Conservation (phyloP, 495 filamentous ascomycete species). For the Staphylotrichum longicolle region DNA sequence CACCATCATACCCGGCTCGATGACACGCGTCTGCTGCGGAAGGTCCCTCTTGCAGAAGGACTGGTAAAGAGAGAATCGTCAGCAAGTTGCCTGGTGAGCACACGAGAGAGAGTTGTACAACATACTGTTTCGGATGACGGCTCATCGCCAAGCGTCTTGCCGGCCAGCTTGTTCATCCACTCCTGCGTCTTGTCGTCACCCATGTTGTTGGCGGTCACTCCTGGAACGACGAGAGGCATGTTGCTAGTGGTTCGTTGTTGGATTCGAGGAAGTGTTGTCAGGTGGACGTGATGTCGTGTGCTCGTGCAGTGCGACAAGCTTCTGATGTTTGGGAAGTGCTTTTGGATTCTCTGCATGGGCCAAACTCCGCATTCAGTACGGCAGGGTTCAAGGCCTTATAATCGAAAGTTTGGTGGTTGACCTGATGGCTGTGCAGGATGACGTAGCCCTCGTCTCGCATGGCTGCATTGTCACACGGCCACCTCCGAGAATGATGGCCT, state of each 20-base stretch:
- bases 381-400: too few relatives aligned
- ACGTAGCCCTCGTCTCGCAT: too few relatives aligned
- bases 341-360: too few relatives aligned
- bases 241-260: constrained; percentile 32
- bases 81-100: constrained; percentile 1
- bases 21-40: constrained; percentile 63
- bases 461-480: not conserved
- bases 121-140: constrained; percentile 46
- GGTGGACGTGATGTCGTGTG: not conserved
- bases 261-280: not conserved
- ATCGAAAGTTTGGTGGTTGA: too few relatives aligned
- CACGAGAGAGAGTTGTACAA: not conserved
- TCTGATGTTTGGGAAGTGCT: not conserved
- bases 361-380: too few relatives aligned
- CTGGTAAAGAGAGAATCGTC: constrained; percentile 38
- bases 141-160: constrained; percentile 60
- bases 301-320: not conserved
- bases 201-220: constrained; percentile 58
- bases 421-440: too few relatives aligned
- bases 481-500: not conserved
- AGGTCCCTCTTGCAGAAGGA: constrained; percentile 74
- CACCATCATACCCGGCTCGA: constrained; percentile 60
- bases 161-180: constrained; percentile 72
- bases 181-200: constrained; percentile 55
- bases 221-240: constrained; percentile 84